Conservation (phyloP, 148 eudicot species). For the Camellia lanceoleosa region DNA sequence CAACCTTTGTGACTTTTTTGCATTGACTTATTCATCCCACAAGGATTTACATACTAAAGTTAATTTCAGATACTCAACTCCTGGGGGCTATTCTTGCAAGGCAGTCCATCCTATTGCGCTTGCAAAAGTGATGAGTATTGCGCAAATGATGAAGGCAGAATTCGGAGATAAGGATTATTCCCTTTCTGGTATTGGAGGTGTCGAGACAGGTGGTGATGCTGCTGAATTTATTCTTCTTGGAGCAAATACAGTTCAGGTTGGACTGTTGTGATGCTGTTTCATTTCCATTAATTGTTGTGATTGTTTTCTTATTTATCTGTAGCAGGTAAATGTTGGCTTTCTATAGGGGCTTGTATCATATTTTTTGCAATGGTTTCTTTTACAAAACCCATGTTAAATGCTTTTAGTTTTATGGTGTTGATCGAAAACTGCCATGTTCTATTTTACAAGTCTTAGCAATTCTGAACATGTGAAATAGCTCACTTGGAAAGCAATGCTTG, state of each 20-base stretch:
- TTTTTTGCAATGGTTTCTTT: background rate
- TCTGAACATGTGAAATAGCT: background rate
- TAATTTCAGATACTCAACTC: constrained; percentile 77
- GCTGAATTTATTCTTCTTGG: constrained; percentile 99
- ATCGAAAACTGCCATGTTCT: background rate
- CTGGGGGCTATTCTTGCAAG: constrained; percentile 94
- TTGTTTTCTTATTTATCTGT: background rate
- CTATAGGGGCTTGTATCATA: background rate
- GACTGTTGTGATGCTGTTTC: background rate
- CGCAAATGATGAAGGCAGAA: constrained; percentile 88
- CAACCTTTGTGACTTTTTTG: background rate
- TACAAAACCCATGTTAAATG: background rate
- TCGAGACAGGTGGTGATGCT: constrained; percentile 93
- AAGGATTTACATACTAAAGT: constrained; percentile 2
- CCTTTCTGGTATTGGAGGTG: constrained; percentile 97
- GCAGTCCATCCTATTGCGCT: constrained; percentile 99
- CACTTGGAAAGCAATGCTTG: background rate
- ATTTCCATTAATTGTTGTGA: background rate
- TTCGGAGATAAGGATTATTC: constrained; percentile 67
- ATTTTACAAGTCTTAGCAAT: background rate
- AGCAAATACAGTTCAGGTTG: constrained; percentile 94
- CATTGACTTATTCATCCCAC: background rate
- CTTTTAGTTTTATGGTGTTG: background rate
- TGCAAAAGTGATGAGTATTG: constrained; percentile 95
- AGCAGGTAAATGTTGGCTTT: background rate